Conservation (phyloP, 2,329 filamentous ascomycete species). For the Microdochium bolleyi region DNA sequence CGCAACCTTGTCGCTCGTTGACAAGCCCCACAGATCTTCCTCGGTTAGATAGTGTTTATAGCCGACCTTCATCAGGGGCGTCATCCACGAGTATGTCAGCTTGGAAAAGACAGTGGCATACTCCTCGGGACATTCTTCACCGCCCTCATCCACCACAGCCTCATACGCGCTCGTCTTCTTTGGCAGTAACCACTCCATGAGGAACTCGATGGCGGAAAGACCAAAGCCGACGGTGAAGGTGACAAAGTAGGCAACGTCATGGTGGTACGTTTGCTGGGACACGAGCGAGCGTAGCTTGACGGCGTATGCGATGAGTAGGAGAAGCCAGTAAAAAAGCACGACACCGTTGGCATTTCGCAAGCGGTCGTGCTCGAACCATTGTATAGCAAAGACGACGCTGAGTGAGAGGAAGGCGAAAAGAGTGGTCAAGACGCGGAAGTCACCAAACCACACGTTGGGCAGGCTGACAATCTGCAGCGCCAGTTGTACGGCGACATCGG, state of each 20-base stretch:
- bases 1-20: conserved; percentile 71
- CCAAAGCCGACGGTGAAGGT: conserved; percentile 66
- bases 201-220: conserved; percentile 62
- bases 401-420: conserved; percentile 65
- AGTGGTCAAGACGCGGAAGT: conserved; percentile 83
- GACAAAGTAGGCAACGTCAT: conserved; percentile 66
- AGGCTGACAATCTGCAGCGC: conserved; percentile 67
- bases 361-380: conserved; percentile 80
- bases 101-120: conserved; percentile 92
- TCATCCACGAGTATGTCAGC: conserved; percentile 98
- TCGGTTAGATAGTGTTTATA: conserved; percentile 90
- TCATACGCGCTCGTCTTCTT: conserved; percentile 60
- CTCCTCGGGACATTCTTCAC: conserved; percentile 63
- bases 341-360: conserved; percentile 81
- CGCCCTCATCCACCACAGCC: conserved; percentile 45
- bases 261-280: conserved; percentile 63
- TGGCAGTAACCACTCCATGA: conserved; percentile 80
- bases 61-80: conserved; percentile 89
- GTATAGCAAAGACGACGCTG: conserved; percentile 65
- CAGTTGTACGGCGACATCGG: conserved; percentile 63
- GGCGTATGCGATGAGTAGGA: conserved; percentile 68
- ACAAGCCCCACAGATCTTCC: conserved; percentile 90
- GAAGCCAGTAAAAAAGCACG: conserved; percentile 86
- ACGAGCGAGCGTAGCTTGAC: conserved; percentile 84
- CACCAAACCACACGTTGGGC: conserved; percentile 62